phyloP scores from a whole-genome alignment of 2,329 filamentous ascomycete species.

The Fusarium pseudonygamai region DNA sequence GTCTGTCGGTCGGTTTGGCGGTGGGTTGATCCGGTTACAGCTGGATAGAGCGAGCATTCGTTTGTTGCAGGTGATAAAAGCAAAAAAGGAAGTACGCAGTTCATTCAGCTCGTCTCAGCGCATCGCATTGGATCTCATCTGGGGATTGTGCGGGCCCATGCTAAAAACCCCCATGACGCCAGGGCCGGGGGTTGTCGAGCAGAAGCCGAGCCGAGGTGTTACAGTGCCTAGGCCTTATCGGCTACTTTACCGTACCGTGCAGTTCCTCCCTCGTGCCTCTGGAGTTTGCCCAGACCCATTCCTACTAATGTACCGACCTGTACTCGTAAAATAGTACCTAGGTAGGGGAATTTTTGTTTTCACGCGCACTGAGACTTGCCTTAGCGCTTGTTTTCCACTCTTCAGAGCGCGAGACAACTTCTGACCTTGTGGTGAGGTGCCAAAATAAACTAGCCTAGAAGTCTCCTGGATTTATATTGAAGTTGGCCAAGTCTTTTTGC shows the following conservation, averaged over 20 bases:
- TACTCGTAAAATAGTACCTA: not conserved
- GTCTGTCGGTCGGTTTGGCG: not conserved
- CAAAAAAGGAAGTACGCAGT: slow-evolving; percentile 22
- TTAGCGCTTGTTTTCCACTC: not conserved
- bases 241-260: not conserved
- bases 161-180: slow-evolving; percentile 31
- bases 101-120: not conserved
- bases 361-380: not conserved
- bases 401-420: not conserved
- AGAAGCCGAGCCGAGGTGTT: slow-evolving; percentile 43
- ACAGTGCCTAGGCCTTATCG: slow-evolving; percentile 10
- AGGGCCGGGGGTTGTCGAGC: slow-evolving; percentile 22
- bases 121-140: slow-evolving; percentile 20
- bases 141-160: slow-evolving; percentile 33
- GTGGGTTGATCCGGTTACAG: not conserved
- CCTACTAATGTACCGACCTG: not conserved
- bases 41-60: not conserved
- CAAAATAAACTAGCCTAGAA: not conserved
- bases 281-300: not conserved
- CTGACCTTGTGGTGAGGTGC: not conserved
- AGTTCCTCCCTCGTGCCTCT: not conserved
- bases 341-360: not conserved
- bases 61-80: slow-evolving; percentile 10
- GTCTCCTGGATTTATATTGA: not conserved
- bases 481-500: not conserved